These are phyloP conservation scores for Porodaedalea pini DNA, from an alignment of 1,284 basidiomycete species.

Conservation along the genomic window DNA sequence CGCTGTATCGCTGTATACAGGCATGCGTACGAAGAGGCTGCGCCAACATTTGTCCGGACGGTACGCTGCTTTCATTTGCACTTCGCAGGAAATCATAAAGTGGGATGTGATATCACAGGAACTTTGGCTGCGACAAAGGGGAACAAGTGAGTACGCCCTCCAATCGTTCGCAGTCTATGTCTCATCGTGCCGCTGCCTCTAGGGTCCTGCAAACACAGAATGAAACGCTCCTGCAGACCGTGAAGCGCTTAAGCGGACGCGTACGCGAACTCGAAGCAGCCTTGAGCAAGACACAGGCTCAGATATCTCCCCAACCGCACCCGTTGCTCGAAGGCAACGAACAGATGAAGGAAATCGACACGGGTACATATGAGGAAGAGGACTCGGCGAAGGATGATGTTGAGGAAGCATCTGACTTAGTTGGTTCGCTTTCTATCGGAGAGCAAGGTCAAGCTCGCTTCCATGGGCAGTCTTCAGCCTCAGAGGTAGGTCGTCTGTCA, in stretches of 20 bases:
- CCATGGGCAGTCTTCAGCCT: conserved; percentile 44
- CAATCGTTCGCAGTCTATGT: not conserved
- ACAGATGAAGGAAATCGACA: conserved; percentile 5
- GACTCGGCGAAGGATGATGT: conserved; percentile 13
- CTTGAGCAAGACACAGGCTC: conserved; percentile 15
- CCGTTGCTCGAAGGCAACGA: conserved; percentile 16
- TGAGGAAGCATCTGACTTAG: conserved; percentile 27
- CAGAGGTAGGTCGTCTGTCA: conserved; percentile 36
- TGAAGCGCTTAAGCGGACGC: conserved; percentile 13
- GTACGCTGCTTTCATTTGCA: conserved; percentile 28
- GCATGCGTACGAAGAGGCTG: conserved; percentile 53
- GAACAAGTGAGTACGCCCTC: conserved; percentile 37
- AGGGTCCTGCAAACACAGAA: conserved; percentile 21
- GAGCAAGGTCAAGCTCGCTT: conserved; percentile 44
- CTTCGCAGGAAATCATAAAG: not conserved
- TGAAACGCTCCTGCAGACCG: conserved; percentile 14
- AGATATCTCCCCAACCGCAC: conserved; percentile 20
- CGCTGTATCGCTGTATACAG: conserved; percentile 29
- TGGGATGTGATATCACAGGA: conserved; percentile 30
- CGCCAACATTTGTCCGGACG: conserved; percentile 49
- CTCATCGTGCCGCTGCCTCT: not conserved
- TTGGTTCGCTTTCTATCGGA: conserved; percentile 45
- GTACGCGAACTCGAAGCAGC: conserved; percentile 19
- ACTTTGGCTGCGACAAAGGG: conserved; percentile 51
- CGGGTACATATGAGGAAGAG: not conserved